phyloP scores from a whole-genome alignment of 1,284 basidiomycete species.

The Cutaneotrichosporon curvatum region DNA sequence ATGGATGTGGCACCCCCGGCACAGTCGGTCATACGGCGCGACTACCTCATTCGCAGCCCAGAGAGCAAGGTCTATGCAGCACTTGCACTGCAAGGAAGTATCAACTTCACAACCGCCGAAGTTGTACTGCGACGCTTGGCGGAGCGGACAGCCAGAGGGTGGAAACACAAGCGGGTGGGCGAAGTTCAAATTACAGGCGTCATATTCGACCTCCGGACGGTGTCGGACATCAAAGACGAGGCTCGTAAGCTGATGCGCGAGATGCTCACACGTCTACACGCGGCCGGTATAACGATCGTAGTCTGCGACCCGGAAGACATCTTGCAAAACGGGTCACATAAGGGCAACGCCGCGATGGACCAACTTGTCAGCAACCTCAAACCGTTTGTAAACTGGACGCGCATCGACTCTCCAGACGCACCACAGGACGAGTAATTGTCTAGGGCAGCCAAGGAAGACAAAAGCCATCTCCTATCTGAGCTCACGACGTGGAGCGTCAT shows the following conservation, averaged over 20 bases:
- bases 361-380: no score
- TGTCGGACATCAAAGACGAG: constrained; percentile 9
- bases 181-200: constrained; percentile 4
- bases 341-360: no score
- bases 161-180: no score
- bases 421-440: no score
- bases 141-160: background rate
- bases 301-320: constrained; percentile 13
- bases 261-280: constrained; percentile 5
- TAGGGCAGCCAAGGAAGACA: no score
- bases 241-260: constrained; percentile 13
- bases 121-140: constrained; percentile 14
- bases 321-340: background rate
- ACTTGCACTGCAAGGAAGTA: constrained; percentile 13
- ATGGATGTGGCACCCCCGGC: constrained; percentile 13
- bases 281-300: constrained; percentile 1
- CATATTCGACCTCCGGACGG: constrained; percentile 12
- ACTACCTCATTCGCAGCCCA: constrained; percentile 12
- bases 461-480: no score
- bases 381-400: no score
- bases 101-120: constrained; percentile 16
- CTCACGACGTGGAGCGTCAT: no score
- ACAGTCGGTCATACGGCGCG: constrained; percentile 9
- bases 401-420: no score
- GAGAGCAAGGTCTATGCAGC: constrained; percentile 5